Conservation (phyloP, 805 yeast genomes). For the Wickerhamomyces ciferrii region DNA sequence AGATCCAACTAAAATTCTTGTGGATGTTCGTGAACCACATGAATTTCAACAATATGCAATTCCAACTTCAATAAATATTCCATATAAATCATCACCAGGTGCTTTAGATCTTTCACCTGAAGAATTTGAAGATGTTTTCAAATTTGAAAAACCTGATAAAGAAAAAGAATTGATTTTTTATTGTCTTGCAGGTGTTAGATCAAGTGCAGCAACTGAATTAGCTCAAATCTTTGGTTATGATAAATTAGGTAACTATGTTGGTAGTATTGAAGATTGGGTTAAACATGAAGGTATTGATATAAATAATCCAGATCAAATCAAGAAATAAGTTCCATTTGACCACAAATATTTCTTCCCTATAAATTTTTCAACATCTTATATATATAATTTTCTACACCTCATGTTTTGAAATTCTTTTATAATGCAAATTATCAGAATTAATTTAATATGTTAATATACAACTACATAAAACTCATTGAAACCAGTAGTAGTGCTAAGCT, state of each 20-base stretch:
- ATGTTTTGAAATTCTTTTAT: too few species aligned
- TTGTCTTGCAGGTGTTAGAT: slow-evolving; percentile 90
- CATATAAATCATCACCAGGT: slow-evolving; percentile 87
- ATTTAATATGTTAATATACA: not conserved
- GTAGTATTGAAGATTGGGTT: slow-evolving; percentile 86
- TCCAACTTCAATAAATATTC: slow-evolving; percentile 82
- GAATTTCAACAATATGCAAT: slow-evolving; percentile 70
- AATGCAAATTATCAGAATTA: too few species aligned
- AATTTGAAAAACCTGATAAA: slow-evolving; percentile 70
- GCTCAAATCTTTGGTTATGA: slow-evolving; percentile 87
- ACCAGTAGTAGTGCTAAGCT: too few species aligned
- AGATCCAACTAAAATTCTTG: slow-evolving; percentile 47
- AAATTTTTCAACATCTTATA: too few species aligned
- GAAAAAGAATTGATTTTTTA: slow-evolving; percentile 79
- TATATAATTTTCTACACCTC: too few species aligned
- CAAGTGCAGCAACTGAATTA: slow-evolving; percentile 84
- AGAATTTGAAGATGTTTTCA: slow-evolving; percentile 77
- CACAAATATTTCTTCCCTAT: too few species aligned
- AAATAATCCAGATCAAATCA: slow-evolving; percentile 6
- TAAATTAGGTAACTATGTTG: slow-evolving; percentile 79
- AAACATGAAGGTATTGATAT: slow-evolving; percentile 31
- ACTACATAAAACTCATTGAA: too few species aligned
- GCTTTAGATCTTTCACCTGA: slow-evolving; percentile 77
- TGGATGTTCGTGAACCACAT: slow-evolving; percentile 91
- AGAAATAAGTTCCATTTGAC: slow-evolving; percentile 1